A percentile compares a stretch with the other conserved stretches of the same genome.
phyloP scores from a whole-genome alignment of 805 yeast genomes.

The Wickerhamiella lipophila region DNA sequence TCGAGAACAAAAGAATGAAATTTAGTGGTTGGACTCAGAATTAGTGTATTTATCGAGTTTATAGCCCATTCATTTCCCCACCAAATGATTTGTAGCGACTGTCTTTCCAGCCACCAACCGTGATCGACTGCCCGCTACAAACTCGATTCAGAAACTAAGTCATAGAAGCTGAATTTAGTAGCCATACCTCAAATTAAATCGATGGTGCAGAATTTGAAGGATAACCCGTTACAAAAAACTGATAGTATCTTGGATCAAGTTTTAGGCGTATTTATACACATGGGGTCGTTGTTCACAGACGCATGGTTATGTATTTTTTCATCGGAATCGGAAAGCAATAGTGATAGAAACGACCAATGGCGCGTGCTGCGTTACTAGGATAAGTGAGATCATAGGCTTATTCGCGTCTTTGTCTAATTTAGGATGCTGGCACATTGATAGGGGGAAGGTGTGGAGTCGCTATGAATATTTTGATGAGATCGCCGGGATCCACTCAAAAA shows the following conservation, averaged over 20 bases:
- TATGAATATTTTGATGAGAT: too few relatives aligned
- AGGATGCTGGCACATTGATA: not conserved
- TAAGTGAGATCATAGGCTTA: not conserved
- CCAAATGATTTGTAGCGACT: not conserved
- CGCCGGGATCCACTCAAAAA: too few relatives aligned
- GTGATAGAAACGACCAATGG: not conserved
- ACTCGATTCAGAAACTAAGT: not conserved
- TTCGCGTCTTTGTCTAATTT: not conserved
- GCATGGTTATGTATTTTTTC: too few relatives aligned
- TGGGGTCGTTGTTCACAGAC: too few relatives aligned
- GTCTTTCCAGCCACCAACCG: not conserved
- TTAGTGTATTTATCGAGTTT: too few relatives aligned
- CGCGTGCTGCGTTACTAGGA: not conserved
- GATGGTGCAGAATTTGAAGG: not conserved
- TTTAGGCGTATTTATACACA: too few relatives aligned
- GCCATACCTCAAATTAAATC: not conserved
- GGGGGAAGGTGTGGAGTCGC: too few relatives aligned
- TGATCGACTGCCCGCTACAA: not conserved
- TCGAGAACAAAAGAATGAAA: too few relatives aligned
- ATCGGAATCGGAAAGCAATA: too few relatives aligned
- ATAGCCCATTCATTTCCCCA: not conserved
- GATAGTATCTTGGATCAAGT: too few relatives aligned
- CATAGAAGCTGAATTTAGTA: not conserved
- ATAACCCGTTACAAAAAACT: too few relatives aligned
- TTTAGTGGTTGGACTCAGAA: too few relatives aligned